Conservation (phyloP, 1,284 basidiomycete genomes). For the Malassezia caprae region DNA sequence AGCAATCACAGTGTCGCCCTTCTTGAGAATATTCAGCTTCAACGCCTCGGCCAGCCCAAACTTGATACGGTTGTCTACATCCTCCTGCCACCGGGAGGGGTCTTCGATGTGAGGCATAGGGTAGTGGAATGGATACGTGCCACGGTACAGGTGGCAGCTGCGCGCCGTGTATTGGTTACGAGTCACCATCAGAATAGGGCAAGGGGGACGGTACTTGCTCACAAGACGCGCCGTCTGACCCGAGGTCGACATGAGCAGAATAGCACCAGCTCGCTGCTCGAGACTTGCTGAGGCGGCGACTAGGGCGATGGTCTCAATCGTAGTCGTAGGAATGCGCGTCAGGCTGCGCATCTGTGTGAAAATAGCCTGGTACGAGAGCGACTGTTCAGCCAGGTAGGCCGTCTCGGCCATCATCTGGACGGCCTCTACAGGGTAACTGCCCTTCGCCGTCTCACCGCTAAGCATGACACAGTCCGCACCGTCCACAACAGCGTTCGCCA, state of each 20-base stretch:
- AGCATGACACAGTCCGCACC: slow-evolving; percentile 49
- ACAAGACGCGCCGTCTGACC: slow-evolving; percentile 92
- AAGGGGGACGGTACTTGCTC: slow-evolving; percentile 88
- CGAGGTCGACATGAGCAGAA: slow-evolving; percentile 82
- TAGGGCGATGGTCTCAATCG: slow-evolving; percentile 46
- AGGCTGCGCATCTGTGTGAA: slow-evolving; percentile 53
- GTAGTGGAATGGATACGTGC: slow-evolving; percentile 96
- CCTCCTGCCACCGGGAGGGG: slow-evolving; percentile 88
- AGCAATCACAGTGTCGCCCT: slow-evolving; percentile 81
- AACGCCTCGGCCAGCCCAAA: slow-evolving; percentile 85
- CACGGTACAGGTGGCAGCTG: slow-evolving; percentile 92
- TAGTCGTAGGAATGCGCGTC: slow-evolving; percentile 41
- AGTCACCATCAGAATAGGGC: slow-evolving; percentile 79
- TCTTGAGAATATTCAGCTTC: slow-evolving; percentile 72
- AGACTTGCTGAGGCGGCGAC: slow-evolving; percentile 44
- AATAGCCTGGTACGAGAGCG: slow-evolving; percentile 42
- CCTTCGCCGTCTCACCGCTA: slow-evolving; percentile 47
- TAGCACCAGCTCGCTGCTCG: slow-evolving; percentile 51
- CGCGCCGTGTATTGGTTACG: slow-evolving; percentile 90
- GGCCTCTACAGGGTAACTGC: slow-evolving; percentile 50
- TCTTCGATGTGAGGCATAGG: slow-evolving; percentile 74
- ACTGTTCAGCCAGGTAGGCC: slow-evolving; percentile 46
- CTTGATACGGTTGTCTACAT: slow-evolving; percentile 58
- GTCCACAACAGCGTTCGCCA: slow-evolving; percentile 48
- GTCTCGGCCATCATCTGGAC: slow-evolving; percentile 49